Percentiles rank a stretch among this genome's conserved stretches.
These are phyloP conservation scores for Irpex lacteus DNA, from an alignment of 1,284 basidiomycete species.

Conservation along the genomic window DNA sequence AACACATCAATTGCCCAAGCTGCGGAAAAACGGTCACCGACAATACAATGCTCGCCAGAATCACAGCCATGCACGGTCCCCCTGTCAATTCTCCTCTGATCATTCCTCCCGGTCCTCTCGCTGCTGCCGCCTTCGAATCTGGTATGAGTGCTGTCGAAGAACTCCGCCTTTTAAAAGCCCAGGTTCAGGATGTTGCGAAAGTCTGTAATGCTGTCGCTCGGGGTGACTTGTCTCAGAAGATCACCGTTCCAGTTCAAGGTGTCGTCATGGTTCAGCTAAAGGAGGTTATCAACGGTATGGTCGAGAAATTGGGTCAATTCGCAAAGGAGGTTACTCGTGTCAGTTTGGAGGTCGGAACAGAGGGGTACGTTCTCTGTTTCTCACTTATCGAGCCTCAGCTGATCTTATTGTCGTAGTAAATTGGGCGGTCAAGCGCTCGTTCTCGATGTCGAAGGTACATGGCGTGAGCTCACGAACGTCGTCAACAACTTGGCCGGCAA, in stretches of 20 bases:
- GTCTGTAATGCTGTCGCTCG: constrained; percentile 96
- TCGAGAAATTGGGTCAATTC: constrained; percentile 79
- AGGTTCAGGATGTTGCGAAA: constrained; percentile 87
- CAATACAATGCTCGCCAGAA: constrained; percentile 30
- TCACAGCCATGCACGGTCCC: constrained; percentile 18
- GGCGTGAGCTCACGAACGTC: constrained; percentile 86
- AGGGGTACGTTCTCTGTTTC: constrained; percentile 51
- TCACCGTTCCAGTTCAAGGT: constrained; percentile 94
- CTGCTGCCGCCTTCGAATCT: constrained; percentile 58
- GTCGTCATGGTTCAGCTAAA: constrained; percentile 97
- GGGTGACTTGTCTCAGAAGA: constrained; percentile 94
- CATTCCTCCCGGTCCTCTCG: constrained; percentile 54
- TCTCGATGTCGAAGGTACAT: constrained; percentile 90
- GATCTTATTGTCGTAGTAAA: constrained; percentile 47
- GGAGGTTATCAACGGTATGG: constrained; percentile 98
- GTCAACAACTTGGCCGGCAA: constrained; percentile 95
- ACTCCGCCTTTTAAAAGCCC: constrained; percentile 79
- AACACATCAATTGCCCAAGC: constrained; percentile 44
- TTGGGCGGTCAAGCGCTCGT: constrained; percentile 92
- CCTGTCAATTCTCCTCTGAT: constrained; percentile 37
- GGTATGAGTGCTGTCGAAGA: constrained; percentile 76
- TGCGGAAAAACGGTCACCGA: constrained; percentile 47
- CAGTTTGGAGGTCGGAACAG: constrained; percentile 89
- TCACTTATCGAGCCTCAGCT: background rate
- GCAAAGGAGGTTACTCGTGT: constrained; percentile 85